Base-by-base conservation (phyloP, 768 basidiomycete genomes). In the Tricholoma sp. region DNA sequence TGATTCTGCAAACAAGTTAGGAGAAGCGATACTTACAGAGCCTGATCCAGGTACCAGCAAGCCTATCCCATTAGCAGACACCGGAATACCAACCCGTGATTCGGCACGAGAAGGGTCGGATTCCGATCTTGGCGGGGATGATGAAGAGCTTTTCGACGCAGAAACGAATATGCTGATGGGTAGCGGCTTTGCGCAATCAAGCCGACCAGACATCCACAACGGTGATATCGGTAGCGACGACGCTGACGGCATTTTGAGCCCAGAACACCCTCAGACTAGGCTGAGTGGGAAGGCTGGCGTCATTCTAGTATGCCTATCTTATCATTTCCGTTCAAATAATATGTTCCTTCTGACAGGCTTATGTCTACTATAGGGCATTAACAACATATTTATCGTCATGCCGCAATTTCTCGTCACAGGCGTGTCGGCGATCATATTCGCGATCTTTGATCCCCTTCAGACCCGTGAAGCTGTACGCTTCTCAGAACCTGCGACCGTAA, bases 331-430 rank as follows among this genome's bases (percentile, higher is more conserved):
- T 9, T 56, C 45, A 54, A n/a, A n/a, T n/a, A 29, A 18, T 19
- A 18, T 10, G 39, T 18, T 41, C 39, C n/a, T 19, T 18, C 39
- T 41, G 39, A 41, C 6, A 41, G 16, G 4, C 39, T 19, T 18
- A 19, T 10, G 39, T 7, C 39, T 41, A 32, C 35, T 14, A 32
- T 58, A 94, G 91, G 94, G 95, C 37, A 96, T 98, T 52, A 94
- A 98, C 71, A 98, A 97, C 66, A 82, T 97, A 57, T 96, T 90
- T 71, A 77, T 98, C 59, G 95, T 98, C 57, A 74, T 97, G 5
- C 96, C 96, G 0, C 96, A 98, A 66, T 95, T 98, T 72, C 78
- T 98, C 43, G 88, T 95, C 29, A 96, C 93, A 0, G 93, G 86
- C 19, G 70, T 98, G 5, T 85, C 93, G 0, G 84, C 94, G 12